Conservation (phyloP, 768 basidiomycete species). For the Phaeolepiota aurea region DNA sequence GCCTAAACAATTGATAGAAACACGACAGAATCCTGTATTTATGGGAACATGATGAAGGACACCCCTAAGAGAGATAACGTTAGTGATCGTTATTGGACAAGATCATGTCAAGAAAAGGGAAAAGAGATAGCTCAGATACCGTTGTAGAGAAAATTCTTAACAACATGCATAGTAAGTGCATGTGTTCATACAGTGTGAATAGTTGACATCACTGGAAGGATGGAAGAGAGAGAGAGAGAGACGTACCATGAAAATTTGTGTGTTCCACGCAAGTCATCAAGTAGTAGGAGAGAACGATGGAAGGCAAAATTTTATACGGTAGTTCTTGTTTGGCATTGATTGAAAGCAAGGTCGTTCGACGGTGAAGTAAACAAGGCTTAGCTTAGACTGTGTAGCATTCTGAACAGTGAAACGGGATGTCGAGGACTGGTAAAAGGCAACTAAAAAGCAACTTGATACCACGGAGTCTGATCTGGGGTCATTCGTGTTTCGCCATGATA, state of each 20-base stretch:
- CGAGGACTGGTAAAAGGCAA: too few relatives aligned
- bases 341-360: too few relatives aligned
- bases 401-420: too few relatives aligned
- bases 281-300: background rate
- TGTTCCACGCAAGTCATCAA: background rate
- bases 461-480: too few relatives aligned
- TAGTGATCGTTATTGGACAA: conserved; percentile 1
- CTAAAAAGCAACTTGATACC: too few relatives aligned
- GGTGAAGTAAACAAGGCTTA: too few relatives aligned
- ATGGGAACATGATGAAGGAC: background rate
- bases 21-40: background rate
- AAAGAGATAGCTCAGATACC: conserved; percentile 60
- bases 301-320: too few relatives aligned
- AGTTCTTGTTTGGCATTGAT: too few relatives aligned
- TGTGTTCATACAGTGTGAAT: conserved; percentile 75
- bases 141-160: conserved; percentile 69
- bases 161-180: conserved; percentile 27
- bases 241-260: conserved; percentile 14
- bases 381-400: too few relatives aligned
- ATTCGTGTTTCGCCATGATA: too few relatives aligned
- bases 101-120: conserved; percentile 4
- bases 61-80: background rate
- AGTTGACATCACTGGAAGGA: conserved; percentile 43
- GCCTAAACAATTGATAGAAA: background rate
- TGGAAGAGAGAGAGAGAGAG: conserved; percentile 2